Conservation (phyloP, 139 green algal species). For the Chlamydomonas sphaeroides region DNA sequence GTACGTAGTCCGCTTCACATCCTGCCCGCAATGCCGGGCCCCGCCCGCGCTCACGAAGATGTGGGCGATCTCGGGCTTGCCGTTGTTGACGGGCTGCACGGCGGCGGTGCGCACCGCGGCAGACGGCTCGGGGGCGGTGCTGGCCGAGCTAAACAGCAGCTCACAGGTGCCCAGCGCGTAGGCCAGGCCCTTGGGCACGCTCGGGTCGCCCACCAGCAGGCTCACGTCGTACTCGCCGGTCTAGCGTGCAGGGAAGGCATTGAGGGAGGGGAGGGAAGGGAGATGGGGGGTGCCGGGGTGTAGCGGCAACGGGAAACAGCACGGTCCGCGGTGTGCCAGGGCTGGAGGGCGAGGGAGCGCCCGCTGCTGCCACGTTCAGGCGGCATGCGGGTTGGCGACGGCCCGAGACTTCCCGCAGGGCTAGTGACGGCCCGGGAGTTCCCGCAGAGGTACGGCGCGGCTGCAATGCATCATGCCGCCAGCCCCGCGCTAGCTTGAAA, state of each 20-base stretch:
- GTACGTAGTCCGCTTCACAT: neutral
- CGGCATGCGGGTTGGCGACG: no score
- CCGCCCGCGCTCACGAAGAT: slow-evolving; percentile 48
- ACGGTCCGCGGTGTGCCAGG: no score
- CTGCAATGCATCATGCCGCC: no score
- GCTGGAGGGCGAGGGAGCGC: no score
- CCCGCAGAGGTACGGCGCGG: no score
- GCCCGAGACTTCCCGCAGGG: no score
- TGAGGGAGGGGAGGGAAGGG: neutral
- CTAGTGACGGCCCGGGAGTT: no score
- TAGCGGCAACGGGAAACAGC: no score
- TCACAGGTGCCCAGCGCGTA: slow-evolving; percentile 46
- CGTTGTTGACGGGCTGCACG: slow-evolving; percentile 47
- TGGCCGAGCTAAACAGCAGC: slow-evolving; percentile 34
- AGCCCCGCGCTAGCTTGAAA: no score
- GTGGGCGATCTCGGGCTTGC: slow-evolving; percentile 62
- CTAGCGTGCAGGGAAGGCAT: neutral
- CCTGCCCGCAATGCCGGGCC: neutral
- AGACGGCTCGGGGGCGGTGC: slow-evolving; percentile 8
- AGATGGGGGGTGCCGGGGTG: no score
- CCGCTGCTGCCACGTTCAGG: no score
- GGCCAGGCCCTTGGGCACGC: slow-evolving; percentile 10
- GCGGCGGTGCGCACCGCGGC: slow-evolving; percentile 37
- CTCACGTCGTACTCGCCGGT: slow-evolving; percentile 49
- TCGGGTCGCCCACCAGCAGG: slow-evolving; percentile 56